phyloP scores from a whole-genome alignment of 495 filamentous ascomycete genomes.

The Xylaria sp. region DNA sequence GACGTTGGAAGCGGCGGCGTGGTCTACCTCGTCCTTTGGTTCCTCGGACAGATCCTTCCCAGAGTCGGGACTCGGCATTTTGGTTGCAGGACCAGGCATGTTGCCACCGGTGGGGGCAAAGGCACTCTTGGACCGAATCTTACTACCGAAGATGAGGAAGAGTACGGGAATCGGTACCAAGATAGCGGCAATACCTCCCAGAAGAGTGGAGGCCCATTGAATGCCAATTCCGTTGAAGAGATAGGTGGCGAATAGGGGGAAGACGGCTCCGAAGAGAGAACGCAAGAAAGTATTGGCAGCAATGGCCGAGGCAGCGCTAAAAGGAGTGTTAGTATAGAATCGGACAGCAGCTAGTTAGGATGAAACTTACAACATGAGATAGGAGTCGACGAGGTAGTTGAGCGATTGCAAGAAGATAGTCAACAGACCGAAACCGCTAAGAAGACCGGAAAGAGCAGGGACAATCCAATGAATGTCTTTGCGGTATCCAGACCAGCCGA shows the following conservation, averaged over 20 bases:
- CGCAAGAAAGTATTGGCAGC: conserved; percentile 90
- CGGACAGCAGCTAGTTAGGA: neutral
- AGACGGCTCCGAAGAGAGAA: conserved; percentile 75
- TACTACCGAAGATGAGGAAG: conserved; percentile 69
- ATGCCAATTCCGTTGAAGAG: conserved; percentile 83
- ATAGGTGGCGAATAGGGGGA: conserved; percentile 81
- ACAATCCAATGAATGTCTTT: conserved; percentile 79
- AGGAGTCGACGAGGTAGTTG: conserved; percentile 88
- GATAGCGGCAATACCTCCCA: conserved; percentile 72
- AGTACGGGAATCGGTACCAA: conserved; percentile 78
- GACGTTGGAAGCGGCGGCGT: conserved; percentile 37
- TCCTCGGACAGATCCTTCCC: conserved; percentile 34
- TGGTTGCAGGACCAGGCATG: conserved; percentile 23
- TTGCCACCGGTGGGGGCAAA: conserved; percentile 65
- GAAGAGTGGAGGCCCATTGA: conserved; percentile 76
- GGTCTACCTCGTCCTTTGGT: conserved; percentile 27
- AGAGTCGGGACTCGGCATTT: conserved; percentile 26
- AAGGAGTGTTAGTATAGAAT: conserved; percentile 15
- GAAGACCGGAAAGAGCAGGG: conserved; percentile 73
- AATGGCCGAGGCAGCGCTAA: conserved; percentile 80
- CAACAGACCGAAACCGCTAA: conserved; percentile 67
- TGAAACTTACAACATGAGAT: conserved; percentile 77
- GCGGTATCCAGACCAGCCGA: conserved; percentile 78
- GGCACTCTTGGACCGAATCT: conserved; percentile 68
- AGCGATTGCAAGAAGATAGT: conserved; percentile 84